phyloP scores from a whole-genome alignment of 2,329 filamentous ascomycete genomes.

The Fusarium sp. region DNA sequence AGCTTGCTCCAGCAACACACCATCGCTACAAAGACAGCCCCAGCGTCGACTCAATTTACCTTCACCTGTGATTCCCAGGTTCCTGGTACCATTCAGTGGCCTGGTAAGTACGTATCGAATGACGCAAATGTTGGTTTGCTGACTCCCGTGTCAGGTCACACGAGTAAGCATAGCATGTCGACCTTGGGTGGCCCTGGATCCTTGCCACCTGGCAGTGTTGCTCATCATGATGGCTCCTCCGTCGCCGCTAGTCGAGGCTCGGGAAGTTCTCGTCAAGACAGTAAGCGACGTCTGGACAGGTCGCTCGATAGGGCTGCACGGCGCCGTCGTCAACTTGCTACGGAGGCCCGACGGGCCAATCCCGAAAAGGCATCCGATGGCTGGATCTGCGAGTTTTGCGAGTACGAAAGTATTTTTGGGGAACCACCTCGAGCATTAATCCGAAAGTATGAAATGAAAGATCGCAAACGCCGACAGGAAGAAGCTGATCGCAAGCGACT shows the following conservation, averaged over 20 bases:
- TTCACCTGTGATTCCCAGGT: constrained; percentile 96
- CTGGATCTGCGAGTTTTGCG: constrained; percentile 98
- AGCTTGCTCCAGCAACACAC: constrained; percentile 80
- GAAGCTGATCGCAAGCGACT: constrained; percentile 87
- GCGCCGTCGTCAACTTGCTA: constrained; percentile 81
- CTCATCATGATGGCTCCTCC: constrained; percentile 53
- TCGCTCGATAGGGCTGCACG: constrained; percentile 81
- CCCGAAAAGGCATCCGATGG: constrained; percentile 78
- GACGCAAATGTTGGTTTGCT: constrained; percentile 1
- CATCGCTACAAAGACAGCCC: constrained; percentile 69
- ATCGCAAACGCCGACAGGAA: constrained; percentile 84
- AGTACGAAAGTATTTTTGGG: constrained; percentile 97
- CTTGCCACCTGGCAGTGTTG: constrained; percentile 30
- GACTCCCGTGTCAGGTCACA: constrained; percentile 42
- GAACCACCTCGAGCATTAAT: constrained; percentile 86
- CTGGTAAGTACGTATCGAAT: constrained; percentile 59
- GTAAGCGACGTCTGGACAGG: constrained; percentile 75
- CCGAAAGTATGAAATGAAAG: constrained; percentile 93
- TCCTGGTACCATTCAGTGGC: constrained; percentile 82
- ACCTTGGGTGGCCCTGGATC: constrained; percentile 33
- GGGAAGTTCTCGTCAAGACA: constrained; percentile 63
- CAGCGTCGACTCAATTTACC: constrained; percentile 90
- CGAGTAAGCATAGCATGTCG: constrained; percentile 41
- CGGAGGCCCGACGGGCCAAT: constrained; percentile 81
- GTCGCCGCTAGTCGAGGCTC: constrained; percentile 51